Percentiles rank a stretch among this genome's conserved stretches.
These are phyloP conservation scores for Penicillium cataractarum DNA, from an alignment of 495 filamentous ascomycete species.

Conservation along the genomic window DNA sequence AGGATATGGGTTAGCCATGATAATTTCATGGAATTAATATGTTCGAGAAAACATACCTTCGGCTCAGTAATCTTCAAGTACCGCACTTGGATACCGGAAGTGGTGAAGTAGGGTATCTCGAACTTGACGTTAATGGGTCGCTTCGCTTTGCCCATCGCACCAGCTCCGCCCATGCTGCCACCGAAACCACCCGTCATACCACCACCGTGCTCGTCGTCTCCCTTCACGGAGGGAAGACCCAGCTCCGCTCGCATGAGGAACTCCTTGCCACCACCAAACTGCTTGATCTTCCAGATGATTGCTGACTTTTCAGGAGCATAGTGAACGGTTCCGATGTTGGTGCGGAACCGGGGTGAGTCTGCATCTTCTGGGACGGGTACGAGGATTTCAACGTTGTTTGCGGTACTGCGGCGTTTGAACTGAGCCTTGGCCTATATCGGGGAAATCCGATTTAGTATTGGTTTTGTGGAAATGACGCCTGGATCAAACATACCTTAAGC, in stretches of 20 bases:
- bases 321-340: slow-evolving; percentile 97
- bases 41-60: slow-evolving; percentile 67
- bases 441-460: slow-evolving; percentile 7
- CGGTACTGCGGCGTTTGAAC: slow-evolving; percentile 96
- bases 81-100: slow-evolving; percentile 95
- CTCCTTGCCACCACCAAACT: slow-evolving; percentile 97
- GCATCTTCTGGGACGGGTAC: slow-evolving; percentile 98
- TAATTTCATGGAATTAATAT: no score
- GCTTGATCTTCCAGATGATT: slow-evolving; percentile 99
- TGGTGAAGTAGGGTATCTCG: slow-evolving; percentile 99
- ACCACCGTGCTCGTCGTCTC: slow-evolving; percentile 93
- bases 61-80: slow-evolving; percentile 99
- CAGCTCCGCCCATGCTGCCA: slow-evolving; percentile 83
- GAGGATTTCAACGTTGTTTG: slow-evolving; percentile 98
- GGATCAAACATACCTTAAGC: slow-evolving; percentile 67
- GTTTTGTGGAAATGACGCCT: not conserved
- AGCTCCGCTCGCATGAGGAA: slow-evolving; percentile 99
- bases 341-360: slow-evolving; percentile 94
- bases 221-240: slow-evolving; percentile 89
- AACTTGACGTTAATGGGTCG: slow-evolving; percentile 98
- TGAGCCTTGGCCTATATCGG: slow-evolving; percentile 77
- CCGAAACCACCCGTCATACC: slow-evolving; percentile 97
- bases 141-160: slow-evolving; percentile 77
- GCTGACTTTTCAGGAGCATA: slow-evolving; percentile 97
- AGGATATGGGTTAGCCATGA: slow-evolving; percentile 5